Evolutionary conservation across 1,284 basidiomycete genomes (phyloP), one percentile per base, ranked within the genome.

Genomic region (Caloboletus firmus): DNA sequence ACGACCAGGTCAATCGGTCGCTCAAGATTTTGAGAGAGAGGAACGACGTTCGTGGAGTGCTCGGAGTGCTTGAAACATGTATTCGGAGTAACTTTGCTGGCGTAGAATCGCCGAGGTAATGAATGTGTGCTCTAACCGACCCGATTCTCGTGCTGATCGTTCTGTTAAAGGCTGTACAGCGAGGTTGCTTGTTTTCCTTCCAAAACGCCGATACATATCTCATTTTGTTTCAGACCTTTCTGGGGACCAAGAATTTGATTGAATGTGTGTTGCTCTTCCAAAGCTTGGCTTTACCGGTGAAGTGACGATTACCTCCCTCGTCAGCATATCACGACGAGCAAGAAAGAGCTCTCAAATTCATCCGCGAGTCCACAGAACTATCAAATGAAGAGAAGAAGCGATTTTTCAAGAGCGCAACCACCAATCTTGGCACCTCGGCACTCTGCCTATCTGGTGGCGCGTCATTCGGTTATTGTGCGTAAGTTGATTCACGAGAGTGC

Each of bases 61-160:
- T 96, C 52, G 93, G 92, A 13, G 92, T 98, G 0, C 76, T 99
- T 34, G 93, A 97, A 63, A 91, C 95, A 1, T 98, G 94, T 65
- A 80, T 98, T 42, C 81, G 95, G 52, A 85, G 87, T 49, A 98
- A 98, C 72, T 99, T 98, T 77, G 97, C 93, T 10, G 97, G 94
- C 0, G 87, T 93, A 0, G 96, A 98, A 73, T 94, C 91, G 47
- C 76, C 89, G 18, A 81, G 88, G 87, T 82, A 59, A 53, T 30
- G 20, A 30, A 2, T 3, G 65, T 58, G 3, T 24, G 17, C 37
- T 17, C 45, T 22, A 40, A 22, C 41, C 44, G 31, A 35, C 51
- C 22, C 24, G 10, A 17, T 45, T 7, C 45, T 22, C 13, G 26
- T 44, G 30, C 51, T 54, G 36, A 60, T 28, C 26, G 24, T 54